Percentiles rank a stretch among this genome's conserved stretches.
phyloP scores from a whole-genome alignment of 768 basidiomycete species.

The Pleurotus citrinopileatus region DNA sequence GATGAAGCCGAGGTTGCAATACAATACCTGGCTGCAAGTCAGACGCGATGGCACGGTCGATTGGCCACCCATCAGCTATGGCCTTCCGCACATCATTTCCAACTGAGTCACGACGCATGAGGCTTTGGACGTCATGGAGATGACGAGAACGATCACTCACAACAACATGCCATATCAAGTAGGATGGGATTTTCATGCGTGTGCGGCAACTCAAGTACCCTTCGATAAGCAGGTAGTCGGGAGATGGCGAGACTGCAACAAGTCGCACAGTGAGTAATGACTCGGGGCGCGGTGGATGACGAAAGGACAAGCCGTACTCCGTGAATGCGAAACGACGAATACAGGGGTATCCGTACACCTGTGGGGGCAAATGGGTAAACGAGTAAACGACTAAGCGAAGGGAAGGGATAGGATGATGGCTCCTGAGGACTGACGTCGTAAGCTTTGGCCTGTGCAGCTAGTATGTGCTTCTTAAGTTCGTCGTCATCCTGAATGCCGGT shows the following conservation, averaged over 20 bases:
- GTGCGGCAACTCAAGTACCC: slow-evolving; percentile 24
- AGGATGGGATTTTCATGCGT: slow-evolving; percentile 28
- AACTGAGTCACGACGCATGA: slow-evolving; percentile 22
- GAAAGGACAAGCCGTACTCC: slow-evolving; percentile 16
- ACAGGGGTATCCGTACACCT: slow-evolving; percentile 30
- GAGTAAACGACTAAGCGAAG: neutral
- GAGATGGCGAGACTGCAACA: slow-evolving; percentile 26
- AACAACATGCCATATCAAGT: slow-evolving; percentile 44
- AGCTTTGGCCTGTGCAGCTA: slow-evolving; percentile 33
- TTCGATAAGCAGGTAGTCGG: slow-evolving; percentile 28
- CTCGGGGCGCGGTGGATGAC: neutral
- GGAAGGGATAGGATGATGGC: neutral
- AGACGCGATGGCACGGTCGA: slow-evolving; percentile 30
- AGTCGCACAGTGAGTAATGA: too few relatives aligned
- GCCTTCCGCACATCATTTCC: slow-evolving; percentile 38
- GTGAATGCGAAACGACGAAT: slow-evolving; percentile 27
- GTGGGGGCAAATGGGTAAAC: neutral
- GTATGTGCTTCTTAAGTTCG: slow-evolving; percentile 37
- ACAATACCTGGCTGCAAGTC: slow-evolving; percentile 36
- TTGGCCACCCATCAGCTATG: slow-evolving; percentile 37
- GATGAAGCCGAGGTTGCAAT: neutral
- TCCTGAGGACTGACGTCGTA: slow-evolving; percentile 22
- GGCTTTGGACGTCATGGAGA: neutral
- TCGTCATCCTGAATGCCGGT: slow-evolving; percentile 35
- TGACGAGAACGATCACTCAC: slow-evolving; percentile 26